Evolutionary conservation across 2,329 filamentous ascomycete species (phyloP), one percentile per base, ranked within the genome.

Genomic region (Talaromyces funiculosus): DNA sequence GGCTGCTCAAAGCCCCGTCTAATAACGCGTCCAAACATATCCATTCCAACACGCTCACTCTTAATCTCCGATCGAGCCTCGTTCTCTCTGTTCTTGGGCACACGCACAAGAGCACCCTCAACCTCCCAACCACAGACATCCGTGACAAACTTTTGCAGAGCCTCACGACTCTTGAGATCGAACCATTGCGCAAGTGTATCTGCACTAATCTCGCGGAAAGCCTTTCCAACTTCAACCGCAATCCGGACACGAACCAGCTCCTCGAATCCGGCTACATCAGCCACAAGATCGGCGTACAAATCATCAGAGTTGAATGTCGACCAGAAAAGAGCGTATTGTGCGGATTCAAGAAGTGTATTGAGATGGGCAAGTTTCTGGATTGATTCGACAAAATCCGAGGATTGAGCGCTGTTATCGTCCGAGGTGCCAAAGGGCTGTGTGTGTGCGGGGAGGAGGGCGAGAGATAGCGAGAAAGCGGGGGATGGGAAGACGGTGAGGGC

Each of bases 51-150:
- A 66, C 94, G 92, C 82, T 99, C 94, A 69, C 92, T 86, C 71
- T 97, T 95, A 75, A 97, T 90, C 42, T 92, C 89, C 77, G 94
- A 94, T 82, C 95, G 91, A 47, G 92, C 94, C 84, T 97, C 93
- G 75, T 97, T 97, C 79, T 99, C 94, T 72, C 94, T 90, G 81
- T 99, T 99, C 71, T 88, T 81, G 60, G 94, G 94, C 60, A 99
- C 85, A 75, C 85, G 85, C 64, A 97, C 87, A 45, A 79, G 71
- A 37, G 62, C 62, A 22, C 65, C 63, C 63, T 90, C 88, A 43
- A 97, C 82, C 69, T 84, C 85, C 92, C 93, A 99, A 66, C 89
- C 90, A 71, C 89, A 94, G 10, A 93, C 89, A 74, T 93, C 90
- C 61, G 85, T 84, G 67, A 94, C 85, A 68, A 96, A 96, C 77